Base-by-base conservation (phyloP, 306 rosid genomes). In the Sesbania bispinosa region DNA sequence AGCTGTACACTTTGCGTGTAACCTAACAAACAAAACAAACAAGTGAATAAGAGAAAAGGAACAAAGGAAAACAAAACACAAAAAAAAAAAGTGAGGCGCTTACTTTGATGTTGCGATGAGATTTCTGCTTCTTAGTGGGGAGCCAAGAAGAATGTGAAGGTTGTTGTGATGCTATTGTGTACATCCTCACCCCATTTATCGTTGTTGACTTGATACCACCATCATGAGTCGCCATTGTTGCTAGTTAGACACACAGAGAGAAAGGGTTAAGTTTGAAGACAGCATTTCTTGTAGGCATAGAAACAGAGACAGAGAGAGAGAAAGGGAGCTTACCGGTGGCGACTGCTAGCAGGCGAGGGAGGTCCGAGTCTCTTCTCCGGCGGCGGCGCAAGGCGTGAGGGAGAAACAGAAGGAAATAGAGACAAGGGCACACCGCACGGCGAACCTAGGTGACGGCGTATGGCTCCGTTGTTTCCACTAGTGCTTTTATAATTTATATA, bases 131-230 rank as follows among this genome's bases (percentile, higher is more conserved):
- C 86, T 90, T 90, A 15, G 85, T 76, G 61, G 85, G 52, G 29
- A 84, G 70, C 98, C 98, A 93, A 11, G 89, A 74, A 26, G 97
- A 92, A 4, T 33, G 73, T 9, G 98, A 88, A 13, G 92, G 97
- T 63, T 89, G 96, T 58, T 93, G 90, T 21, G 97, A 90, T 14
- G 96, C 90, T 2, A 87, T 52, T 2, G 86, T 85, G 59, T 93
- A 90, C 77, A 87, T 70, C 80, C 88, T 88, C 16, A 93, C 94
- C 3, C 97, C 96, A 30, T 87, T 88, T 29, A 89, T 83, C 11
- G 85, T 85, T 29, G 87, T 84, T 60, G 96, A 87, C 75, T 89
- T 90, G 52, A 93, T 79, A 5, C 83, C 84, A 19, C 97, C 89
- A 57, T 90, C 93, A 14, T 72, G 79, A 65, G 78, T 78, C 62